These are phyloP conservation scores for Tetrastigma voinierianum DNA, from an alignment of 164 flowering plant genomes.

Conservation along the genomic window DNA sequence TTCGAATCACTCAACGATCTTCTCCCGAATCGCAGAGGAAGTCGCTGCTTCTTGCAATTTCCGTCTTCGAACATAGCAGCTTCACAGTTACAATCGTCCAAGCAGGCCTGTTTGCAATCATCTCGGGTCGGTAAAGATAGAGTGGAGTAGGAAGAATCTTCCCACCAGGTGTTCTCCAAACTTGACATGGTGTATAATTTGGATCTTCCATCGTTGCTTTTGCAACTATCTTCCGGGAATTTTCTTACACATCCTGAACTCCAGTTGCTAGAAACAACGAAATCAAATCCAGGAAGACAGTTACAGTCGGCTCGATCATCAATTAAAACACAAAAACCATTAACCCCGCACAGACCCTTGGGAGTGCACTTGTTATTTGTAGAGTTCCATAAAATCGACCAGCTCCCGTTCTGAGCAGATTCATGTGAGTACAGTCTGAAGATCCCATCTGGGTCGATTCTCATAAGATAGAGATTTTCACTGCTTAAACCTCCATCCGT, in stretches of 20 bases:
- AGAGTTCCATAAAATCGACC: neutral
- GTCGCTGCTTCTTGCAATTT: neutral
- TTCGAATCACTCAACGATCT: neutral
- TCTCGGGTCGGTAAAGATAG: no score
- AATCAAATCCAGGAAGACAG: neutral
- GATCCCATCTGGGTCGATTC: no score
- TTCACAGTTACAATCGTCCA: no score
- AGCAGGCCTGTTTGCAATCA: no score
- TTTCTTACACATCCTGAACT: no score
- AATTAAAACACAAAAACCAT: neutral
- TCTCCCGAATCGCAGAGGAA: neutral
- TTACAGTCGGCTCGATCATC: neutral
- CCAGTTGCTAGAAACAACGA: no score
- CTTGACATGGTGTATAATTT: neutral
- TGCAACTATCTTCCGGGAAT: slow-evolving; percentile 1
- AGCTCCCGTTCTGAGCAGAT: no score
- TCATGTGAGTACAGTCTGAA: no score
- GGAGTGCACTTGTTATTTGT: neutral
- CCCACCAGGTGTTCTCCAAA: neutral
- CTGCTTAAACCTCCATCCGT: no score
- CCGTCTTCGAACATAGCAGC: neutral
- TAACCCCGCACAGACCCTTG: neutral
- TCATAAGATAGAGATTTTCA: no score
- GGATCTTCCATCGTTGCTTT: neutral
- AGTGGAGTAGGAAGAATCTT: neutral